Percentiles rank a stretch among this genome's conserved stretches.
Conservation (phyloP, 1,139 yeast species). For the Pichia norvegensis region DNA sequence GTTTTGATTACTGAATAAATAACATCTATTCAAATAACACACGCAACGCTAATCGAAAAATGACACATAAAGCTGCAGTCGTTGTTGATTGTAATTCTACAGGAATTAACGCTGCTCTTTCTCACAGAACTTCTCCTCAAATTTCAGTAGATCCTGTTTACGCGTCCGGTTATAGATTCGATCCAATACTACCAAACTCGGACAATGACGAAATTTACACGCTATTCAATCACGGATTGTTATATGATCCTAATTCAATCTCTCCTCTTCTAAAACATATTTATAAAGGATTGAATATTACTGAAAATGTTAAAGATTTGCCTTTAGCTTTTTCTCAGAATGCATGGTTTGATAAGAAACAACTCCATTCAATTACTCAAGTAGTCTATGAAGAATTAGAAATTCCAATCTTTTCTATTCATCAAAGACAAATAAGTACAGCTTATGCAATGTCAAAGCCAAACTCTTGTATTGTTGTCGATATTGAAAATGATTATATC, state of each 20-base stretch:
- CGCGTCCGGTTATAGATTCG: constrained; percentile 23
- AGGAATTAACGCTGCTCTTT: constrained; percentile 63
- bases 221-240: constrained; percentile 53
- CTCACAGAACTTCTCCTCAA: constrained; percentile 57
- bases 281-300: constrained; percentile 40
- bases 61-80: constrained; percentile 34
- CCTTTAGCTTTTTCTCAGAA: constrained; percentile 65
- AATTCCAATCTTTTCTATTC: constrained; percentile 60
- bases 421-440: constrained; percentile 64
- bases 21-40: no score
- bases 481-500: constrained; percentile 54
- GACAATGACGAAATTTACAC: constrained; percentile 38
- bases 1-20: no score
- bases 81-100: constrained; percentile 65
- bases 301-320: constrained; percentile 36
- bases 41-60: neutral
- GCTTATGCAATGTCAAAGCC: constrained; percentile 59
- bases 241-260: constrained; percentile 59
- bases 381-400: constrained; percentile 57
- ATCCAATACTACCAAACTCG: constrained; percentile 8
- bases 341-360: constrained; percentile 51
- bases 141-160: constrained; percentile 53
- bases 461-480: constrained; percentile 60
- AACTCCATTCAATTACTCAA: constrained; percentile 45
- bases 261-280: constrained; percentile 54